Conservation (phyloP, 768 basidiomycete species). For the Hygrocybe coccinea region DNA sequence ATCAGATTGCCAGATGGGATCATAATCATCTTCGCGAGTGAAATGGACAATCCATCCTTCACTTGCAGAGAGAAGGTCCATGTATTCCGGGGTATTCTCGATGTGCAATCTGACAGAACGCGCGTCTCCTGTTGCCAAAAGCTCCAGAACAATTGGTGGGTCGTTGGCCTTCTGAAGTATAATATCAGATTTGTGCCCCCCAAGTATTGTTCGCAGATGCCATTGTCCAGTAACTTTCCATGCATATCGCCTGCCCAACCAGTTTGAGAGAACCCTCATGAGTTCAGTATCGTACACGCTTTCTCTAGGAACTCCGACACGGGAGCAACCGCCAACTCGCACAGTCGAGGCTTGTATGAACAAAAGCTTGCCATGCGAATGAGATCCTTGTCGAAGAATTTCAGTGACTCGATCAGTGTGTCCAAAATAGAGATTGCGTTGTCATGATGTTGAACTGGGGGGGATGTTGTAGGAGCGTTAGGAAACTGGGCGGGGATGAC, state of each 20-base stretch:
- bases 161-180: constrained; percentile 7
- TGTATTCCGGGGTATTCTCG: not conserved
- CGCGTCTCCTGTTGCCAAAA: constrained; percentile 11
- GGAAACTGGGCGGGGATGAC: constrained; percentile 12
- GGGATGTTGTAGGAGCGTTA: constrained; percentile 5
- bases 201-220: constrained; percentile 6
- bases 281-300: constrained; percentile 14
- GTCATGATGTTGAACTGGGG: not conserved
- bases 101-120: constrained; percentile 10
- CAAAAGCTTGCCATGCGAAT: not conserved
- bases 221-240: constrained; percentile 14
- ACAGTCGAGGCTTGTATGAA: constrained; percentile 10
- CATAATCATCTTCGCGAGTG: not conserved
- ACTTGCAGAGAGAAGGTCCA: not conserved
- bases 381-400: constrained; percentile 12
- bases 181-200: constrained; percentile 11
- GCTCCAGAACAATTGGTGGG: constrained; percentile 8
- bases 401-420: constrained; percentile 12
- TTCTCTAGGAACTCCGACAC: constrained; percentile 12
- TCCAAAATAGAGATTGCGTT: constrained; percentile 9
- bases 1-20: not conserved
- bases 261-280: constrained; percentile 13
- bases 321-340: not conserved
- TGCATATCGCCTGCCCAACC: constrained; percentile 5
- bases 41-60: not conserved